Evolutionary conservation across 768 basidiomycete genomes (phyloP), one percentile per base, ranked within the genome.

Genomic region (Pisolithus tinctorius): DNA sequence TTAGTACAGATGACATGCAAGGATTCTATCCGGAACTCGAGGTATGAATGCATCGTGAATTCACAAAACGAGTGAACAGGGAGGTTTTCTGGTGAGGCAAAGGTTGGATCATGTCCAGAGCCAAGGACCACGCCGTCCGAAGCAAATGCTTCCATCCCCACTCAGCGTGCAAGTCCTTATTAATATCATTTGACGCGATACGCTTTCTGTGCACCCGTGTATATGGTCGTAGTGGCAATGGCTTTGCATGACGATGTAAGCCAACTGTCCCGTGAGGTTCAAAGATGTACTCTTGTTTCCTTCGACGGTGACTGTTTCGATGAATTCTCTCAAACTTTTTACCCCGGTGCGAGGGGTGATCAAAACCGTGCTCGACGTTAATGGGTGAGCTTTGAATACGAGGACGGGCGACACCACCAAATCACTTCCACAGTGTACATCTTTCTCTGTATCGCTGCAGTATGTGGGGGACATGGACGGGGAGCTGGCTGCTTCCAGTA

Each of bases 241-340:
- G 5, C 31, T 34, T 34, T 34, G 34, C 13, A 20, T 6, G 34
- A 14, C 34, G 13, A 34, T 5, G 34, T 34, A 34, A 31, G 60
- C 58, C 70, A 76, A 59, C 43, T 52, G 58, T 10, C 73, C 71
- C 2, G 58, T 64, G 40, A 63, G 61, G 53, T 82, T 82, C 54
- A 81, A 61, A 25, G 79, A 73, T 37, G 50, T 48, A 13, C 30
- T 30, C 8, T 9, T 6, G 34, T 34, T 3, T 14, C 14, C 67
- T 70, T 9, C 55, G 66, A 55, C 80, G 80, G 45, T 53, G 4
- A 76, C 69, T 14, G 69, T 72, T 59, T 81, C 79, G 47, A 82
- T 69, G 66, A 77, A 82, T 37, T 71, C 61, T 52, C 76, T 66
- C 45, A 82, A 58, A 34, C 34, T 4, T 34, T 13, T 34, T 3